Conservation (phyloP, 2,329 filamentous ascomycete genomes). For the Ascosphaera aggregata region DNA sequence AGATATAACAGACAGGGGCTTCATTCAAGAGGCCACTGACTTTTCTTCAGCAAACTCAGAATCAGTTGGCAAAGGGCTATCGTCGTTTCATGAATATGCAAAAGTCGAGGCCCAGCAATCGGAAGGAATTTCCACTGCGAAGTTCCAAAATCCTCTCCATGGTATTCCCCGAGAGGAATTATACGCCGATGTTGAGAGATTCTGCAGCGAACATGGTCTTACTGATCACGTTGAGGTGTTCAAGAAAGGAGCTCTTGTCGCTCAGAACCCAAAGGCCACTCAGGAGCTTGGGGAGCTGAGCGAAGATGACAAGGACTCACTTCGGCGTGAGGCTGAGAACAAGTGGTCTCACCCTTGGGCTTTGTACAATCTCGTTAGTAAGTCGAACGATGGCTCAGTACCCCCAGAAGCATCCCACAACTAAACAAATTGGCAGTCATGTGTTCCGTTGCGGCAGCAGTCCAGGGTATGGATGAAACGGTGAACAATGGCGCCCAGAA, state of each 20-base stretch:
- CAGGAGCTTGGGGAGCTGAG: slow-evolving; percentile 24
- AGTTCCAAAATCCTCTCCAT: slow-evolving; percentile 30
- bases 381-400: too few species aligned
- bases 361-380: slow-evolving; percentile 24
- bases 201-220: slow-evolving; percentile 27
- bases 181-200: slow-evolving; percentile 29
- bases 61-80: too few species aligned
- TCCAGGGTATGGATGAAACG: slow-evolving; percentile 30
- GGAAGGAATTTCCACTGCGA: too few species aligned
- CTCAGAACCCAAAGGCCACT: slow-evolving; percentile 26
- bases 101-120: too few species aligned
- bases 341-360: slow-evolving; percentile 27
- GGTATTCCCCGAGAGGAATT: slow-evolving; percentile 29
- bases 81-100: too few species aligned
- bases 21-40: too few species aligned
- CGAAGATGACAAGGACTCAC: slow-evolving; percentile 19
- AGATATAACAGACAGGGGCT: too few species aligned
- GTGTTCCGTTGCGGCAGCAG: slow-evolving; percentile 30
- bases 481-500: slow-evolving; percentile 24
- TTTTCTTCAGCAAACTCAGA: too few species aligned
- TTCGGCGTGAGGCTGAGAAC: slow-evolving; percentile 24
- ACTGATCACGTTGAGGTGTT: slow-evolving; percentile 25
- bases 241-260: slow-evolving; percentile 27
- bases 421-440: slow-evolving; percentile 13
- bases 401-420: neutral